These are phyloP conservation scores for Saccharum officinarum DNA, from an alignment of 176 grass and related monocot genomes.

Conservation along the genomic window DNA sequence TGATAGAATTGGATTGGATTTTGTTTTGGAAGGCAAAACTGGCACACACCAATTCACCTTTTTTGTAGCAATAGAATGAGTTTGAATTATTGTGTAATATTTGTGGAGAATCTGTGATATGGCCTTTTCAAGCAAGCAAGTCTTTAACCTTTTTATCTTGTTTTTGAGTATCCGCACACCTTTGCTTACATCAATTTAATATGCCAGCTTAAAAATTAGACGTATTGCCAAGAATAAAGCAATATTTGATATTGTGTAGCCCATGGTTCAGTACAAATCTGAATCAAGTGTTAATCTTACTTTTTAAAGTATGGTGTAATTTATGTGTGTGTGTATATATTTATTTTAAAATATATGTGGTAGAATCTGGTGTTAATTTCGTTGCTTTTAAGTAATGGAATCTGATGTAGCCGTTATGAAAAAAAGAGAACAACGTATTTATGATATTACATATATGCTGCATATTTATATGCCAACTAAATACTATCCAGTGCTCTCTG, in stretches of 20 bases:
- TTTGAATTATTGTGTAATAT: neutral
- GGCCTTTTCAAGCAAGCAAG: neutral
- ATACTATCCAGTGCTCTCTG: neutral
- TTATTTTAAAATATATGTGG: neutral
- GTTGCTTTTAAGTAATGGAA: neutral
- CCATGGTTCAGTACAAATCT: neutral
- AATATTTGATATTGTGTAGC: neutral
- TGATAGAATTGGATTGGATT: neutral
- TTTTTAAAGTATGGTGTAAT: neutral
- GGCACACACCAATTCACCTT: neutral
- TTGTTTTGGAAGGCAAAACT: neutral
- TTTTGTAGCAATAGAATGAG: neutral
- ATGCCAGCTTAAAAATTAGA: neutral
- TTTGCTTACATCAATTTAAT: neutral
- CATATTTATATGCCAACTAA: neutral
- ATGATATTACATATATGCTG: neutral
- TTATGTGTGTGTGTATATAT: neutral
- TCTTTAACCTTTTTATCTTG: neutral
- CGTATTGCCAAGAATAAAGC: neutral
- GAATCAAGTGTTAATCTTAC: neutral
- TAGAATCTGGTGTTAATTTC: neutral
- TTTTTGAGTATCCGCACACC: neutral
- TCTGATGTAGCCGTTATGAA: neutral
- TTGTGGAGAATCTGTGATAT: slow-evolving; percentile 12
- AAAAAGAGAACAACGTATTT: neutral